A percentile compares a stretch with the other conserved stretches of the same genome.
phyloP scores from a whole-genome alignment of 805 yeast species.

The Cephaloascus fragrans region DNA sequence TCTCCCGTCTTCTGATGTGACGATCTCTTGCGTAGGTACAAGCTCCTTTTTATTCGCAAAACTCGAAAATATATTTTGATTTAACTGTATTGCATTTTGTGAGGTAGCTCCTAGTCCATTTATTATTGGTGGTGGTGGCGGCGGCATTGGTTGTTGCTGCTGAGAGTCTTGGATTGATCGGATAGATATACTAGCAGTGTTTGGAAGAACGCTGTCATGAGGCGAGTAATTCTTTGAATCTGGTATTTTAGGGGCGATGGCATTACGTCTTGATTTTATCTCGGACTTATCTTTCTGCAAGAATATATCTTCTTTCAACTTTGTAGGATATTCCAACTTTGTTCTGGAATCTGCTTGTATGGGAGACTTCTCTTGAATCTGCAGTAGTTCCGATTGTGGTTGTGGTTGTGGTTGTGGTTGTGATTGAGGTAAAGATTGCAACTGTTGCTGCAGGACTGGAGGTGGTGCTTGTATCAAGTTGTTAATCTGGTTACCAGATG shows the following conservation, averaged over 20 bases:
- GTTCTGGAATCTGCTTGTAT: slow-evolving; percentile 3
- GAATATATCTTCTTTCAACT: background rate
- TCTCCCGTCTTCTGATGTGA: slow-evolving; percentile 49
- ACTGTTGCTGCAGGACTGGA: slow-evolving; percentile 4
- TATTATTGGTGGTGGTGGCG: slow-evolving; percentile 3
- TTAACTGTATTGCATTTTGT: slow-evolving; percentile 1
- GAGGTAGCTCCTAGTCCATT: slow-evolving; percentile 2
- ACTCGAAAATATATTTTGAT: background rate
- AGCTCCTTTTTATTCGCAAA: slow-evolving; percentile 7
- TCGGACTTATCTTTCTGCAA: background rate
- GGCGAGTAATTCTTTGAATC: background rate
- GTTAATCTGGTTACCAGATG: slow-evolving; percentile 3
- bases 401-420: slow-evolving; percentile 4
- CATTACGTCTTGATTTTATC: background rate
- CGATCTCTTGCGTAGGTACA: slow-evolving; percentile 37
- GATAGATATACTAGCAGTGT: slow-evolving; percentile 3
- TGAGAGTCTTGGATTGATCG: slow-evolving; percentile 4
- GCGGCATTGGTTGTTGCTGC: slow-evolving; percentile 6
- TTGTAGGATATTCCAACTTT: slow-evolving; percentile 1
- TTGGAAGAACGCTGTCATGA: slow-evolving; percentile 1
- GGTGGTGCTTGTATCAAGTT: slow-evolving; percentile 3
- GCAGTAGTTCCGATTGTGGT: slow-evolving; percentile 4
- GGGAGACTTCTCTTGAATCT: slow-evolving; percentile 1
- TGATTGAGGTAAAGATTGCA: slow-evolving; percentile 1
- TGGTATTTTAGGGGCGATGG: background rate